Conservation (phyloP, 495 filamentous ascomycete genomes). For the Xylaria castorea region DNA sequence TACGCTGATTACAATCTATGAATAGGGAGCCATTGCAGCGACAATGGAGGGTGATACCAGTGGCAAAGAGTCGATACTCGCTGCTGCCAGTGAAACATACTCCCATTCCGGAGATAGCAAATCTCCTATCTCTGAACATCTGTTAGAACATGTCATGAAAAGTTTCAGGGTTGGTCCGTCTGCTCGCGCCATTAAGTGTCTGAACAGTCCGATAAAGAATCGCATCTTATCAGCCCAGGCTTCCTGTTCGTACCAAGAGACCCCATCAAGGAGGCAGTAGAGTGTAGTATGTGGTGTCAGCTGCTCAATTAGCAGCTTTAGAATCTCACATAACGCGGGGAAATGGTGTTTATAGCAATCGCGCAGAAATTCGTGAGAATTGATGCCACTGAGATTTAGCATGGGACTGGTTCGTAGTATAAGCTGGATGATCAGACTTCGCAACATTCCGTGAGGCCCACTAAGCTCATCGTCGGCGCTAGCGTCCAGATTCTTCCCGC, state of each 20-base stretch:
- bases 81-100: background rate
- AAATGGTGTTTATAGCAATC: background rate
- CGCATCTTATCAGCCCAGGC: background rate
- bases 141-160: background rate
- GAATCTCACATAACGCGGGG: background rate
- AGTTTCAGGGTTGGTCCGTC: background rate
- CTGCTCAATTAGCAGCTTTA: conserved; percentile 1
- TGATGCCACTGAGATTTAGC: background rate
- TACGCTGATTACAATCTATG: background rate
- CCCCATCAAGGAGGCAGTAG: background rate
- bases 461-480: background rate
- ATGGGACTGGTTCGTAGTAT: background rate
- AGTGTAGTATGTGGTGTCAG: background rate
- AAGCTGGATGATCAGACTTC: background rate
- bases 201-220: background rate
- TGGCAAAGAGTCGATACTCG: background rate
- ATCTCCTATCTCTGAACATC: background rate
- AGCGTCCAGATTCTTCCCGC: background rate
- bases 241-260: conserved; percentile 9
- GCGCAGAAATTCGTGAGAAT: background rate
- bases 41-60: background rate
- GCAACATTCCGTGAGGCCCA: background rate
- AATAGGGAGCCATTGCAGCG: background rate
- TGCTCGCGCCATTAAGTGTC: background rate
- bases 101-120: background rate